These are phyloP conservation scores for Paspalum notatum DNA, from an alignment of 176 grass and related monocot species.

Conservation along the genomic window DNA sequence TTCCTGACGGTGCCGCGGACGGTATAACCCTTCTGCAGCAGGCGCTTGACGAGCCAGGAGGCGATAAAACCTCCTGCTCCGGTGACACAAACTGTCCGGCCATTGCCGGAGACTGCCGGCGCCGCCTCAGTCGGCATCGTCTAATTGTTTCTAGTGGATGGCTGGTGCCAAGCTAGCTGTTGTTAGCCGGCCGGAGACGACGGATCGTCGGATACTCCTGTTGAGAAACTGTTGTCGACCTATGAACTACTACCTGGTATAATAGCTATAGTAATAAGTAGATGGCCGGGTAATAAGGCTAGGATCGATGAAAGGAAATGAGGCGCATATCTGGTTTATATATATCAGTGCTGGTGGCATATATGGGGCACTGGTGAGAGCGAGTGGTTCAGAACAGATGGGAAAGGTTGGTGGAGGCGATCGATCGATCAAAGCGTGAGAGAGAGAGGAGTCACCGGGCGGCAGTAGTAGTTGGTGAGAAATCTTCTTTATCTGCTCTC, in stretches of 20 bases:
- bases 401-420: background rate
- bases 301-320: background rate
- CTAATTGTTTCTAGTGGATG: background rate
- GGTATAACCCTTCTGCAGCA: conserved; percentile 74
- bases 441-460: background rate
- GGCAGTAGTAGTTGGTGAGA: conserved; percentile 30
- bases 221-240: background rate
- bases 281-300: no score
- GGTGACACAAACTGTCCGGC: conserved; percentile 74
- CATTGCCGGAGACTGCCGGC: conserved; percentile 37
- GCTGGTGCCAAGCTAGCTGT: background rate
- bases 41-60: conserved; percentile 92
- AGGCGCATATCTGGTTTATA: background rate
- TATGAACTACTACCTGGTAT: background rate
- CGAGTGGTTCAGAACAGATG: conserved; percentile 33
- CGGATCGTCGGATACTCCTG: background rate
- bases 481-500: background rate
- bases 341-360: conserved; percentile 3
- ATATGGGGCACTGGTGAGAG: background rate
- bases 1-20: conserved; percentile 79
- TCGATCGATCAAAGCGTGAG: background rate
- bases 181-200: background rate
- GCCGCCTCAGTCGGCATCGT: conserved; percentile 32
- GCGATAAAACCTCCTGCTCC: conserved; percentile 96
- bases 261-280: no score